A percentile compares a stretch with the other conserved stretches of the same genome.
phyloP scores from a whole-genome alignment of 345 rosid genomes.

The Eucalyptus sideroxylon region DNA sequence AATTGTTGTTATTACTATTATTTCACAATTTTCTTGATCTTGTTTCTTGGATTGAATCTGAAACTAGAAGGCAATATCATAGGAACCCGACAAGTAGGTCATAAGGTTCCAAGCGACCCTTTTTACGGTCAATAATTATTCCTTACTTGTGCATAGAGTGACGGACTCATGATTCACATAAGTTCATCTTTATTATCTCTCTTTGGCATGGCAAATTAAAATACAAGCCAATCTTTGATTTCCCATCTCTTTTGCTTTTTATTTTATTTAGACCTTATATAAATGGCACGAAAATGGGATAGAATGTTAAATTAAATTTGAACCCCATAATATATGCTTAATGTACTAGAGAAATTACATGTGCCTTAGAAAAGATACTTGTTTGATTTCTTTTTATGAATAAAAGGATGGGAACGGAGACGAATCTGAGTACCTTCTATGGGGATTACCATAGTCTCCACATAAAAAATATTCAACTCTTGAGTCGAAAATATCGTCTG shows the following conservation, averaged over 20 bases:
- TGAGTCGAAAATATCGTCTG: not conserved
- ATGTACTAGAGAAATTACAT: not conserved
- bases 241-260: not conserved
- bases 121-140: not conserved
- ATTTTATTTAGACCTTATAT: not conserved
- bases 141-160: not conserved
- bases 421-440: not conserved
- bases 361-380: not conserved
- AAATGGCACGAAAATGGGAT: not conserved
- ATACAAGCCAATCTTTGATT: not conserved
- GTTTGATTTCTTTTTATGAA: not conserved
- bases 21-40: not conserved
- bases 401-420: not conserved
- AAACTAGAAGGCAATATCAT: not conserved
- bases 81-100: not conserved
- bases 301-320: not conserved
- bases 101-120: not conserved
- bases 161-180: not conserved
- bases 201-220: not conserved
- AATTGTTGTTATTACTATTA: not conserved
- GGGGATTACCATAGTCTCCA: not conserved
- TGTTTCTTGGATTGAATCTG: not conserved
- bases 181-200: not conserved
- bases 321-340: not conserved
- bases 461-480: not conserved